These are phyloP conservation scores for Trichoderma parareesei DNA, from an alignment of 495 filamentous ascomycete genomes.

Conservation along the genomic window DNA sequence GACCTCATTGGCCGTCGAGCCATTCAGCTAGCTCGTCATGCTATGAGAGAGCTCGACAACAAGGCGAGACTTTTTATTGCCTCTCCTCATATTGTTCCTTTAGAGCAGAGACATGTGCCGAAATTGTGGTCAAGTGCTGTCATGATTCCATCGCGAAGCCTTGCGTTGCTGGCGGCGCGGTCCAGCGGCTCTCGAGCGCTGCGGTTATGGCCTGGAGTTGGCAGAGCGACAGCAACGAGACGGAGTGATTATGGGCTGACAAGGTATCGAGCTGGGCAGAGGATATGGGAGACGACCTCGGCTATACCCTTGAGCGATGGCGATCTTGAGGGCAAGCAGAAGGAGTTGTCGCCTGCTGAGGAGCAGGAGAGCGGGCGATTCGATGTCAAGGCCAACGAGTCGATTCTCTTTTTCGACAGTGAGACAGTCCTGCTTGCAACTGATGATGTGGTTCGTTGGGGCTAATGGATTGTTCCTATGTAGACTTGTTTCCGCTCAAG, in stretches of 20 bases:
- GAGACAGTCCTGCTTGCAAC: conserved; percentile 18
- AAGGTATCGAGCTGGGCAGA: conserved; percentile 4
- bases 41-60: conserved; percentile 2
- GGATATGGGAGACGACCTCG: conserved; percentile 36
- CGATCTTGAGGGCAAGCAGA: not conserved
- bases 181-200: not conserved
- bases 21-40: conserved; percentile 1
- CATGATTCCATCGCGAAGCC: conserved; percentile 9
- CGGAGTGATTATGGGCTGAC: conserved; percentile 6
- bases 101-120: not conserved
- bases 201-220: conserved; percentile 9
- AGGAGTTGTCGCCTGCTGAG: not conserved
- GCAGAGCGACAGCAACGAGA: conserved; percentile 16
- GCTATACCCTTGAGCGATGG: conserved; percentile 23
- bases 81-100: not conserved
- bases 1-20: conserved; percentile 21
- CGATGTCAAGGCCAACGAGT: conserved; percentile 57
- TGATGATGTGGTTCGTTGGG: not conserved
- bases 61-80: not conserved
- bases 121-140: not conserved
- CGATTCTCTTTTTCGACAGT: conserved; percentile 88
- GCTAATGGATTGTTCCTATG: too few species aligned
- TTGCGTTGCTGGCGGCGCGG: conserved; percentile 8
- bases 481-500: conserved; percentile 78
- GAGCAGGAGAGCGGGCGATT: conserved; percentile 66